Conservation (phyloP, 768 basidiomycete species). For the Kwoniella sp. region DNA sequence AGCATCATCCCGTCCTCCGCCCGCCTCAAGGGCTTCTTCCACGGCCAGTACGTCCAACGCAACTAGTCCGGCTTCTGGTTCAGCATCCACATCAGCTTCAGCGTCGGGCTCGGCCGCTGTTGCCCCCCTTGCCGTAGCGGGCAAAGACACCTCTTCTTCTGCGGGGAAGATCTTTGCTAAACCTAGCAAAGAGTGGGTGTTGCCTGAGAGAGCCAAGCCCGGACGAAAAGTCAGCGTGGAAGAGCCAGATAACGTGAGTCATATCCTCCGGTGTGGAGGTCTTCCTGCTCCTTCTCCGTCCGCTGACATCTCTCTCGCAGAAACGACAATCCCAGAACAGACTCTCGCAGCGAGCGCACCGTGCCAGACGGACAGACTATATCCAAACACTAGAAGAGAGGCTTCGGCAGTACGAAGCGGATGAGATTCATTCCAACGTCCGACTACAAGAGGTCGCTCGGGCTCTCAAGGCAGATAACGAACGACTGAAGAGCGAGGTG, state of each 20-base stretch:
- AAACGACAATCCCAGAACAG: constrained; percentile 51
- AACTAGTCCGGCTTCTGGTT: constrained; percentile 10
- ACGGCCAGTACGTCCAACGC: constrained; percentile 2
- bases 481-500: constrained; percentile 41
- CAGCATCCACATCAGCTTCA: background rate
- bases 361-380: constrained; percentile 46
- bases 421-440: constrained; percentile 53
- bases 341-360: constrained; percentile 48
- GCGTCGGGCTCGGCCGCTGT: background rate
- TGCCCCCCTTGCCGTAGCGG: constrained; percentile 4
- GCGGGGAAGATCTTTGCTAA: constrained; percentile 53
- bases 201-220: constrained; percentile 55
- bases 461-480: constrained; percentile 38
- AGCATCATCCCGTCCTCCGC: constrained; percentile 2
- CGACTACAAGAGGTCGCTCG: constrained; percentile 50
- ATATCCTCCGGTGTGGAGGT: background rate
- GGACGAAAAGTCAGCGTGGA: constrained; percentile 49
- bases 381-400: constrained; percentile 47
- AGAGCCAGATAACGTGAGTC: constrained; percentile 51
- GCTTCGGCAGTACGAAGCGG: constrained; percentile 43
- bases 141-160: constrained; percentile 53
- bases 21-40: constrained; percentile 6
- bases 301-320: constrained; percentile 19
- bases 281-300: background rate
- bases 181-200: constrained; percentile 54